phyloP scores from a whole-genome alignment of 2,329 filamentous ascomycete species.

The Coniella lustricola region DNA sequence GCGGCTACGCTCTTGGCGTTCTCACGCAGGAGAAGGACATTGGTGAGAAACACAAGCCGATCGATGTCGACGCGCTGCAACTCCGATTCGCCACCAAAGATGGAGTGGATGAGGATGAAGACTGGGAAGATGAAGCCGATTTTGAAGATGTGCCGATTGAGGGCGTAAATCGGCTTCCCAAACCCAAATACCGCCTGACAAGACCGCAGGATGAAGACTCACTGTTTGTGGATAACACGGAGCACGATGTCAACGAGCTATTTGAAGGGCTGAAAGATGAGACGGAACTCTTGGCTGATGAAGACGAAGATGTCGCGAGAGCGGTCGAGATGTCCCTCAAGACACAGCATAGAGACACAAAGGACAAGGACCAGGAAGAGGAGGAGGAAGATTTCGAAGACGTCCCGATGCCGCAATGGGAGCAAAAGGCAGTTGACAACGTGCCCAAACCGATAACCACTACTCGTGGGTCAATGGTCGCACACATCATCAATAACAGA shows the following conservation, averaged over 20 bases:
- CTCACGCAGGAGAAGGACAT: slow-evolving; percentile 78
- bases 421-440: slow-evolving; percentile 44
- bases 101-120: slow-evolving; percentile 48
- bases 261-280: slow-evolving; percentile 29
- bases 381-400: slow-evolving; percentile 43
- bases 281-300: slow-evolving; percentile 23
- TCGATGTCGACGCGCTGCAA: slow-evolving; percentile 72
- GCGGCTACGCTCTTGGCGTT: slow-evolving; percentile 92
- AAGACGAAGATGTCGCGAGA: slow-evolving; percentile 60
- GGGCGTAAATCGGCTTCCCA: slow-evolving; percentile 78
- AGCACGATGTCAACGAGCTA: slow-evolving; percentile 19
- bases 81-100: slow-evolving; percentile 50
- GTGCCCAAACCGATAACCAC: slow-evolving; percentile 44
- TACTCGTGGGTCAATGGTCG: slow-evolving; percentile 55
- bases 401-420: slow-evolving; percentile 46
- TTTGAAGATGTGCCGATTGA: slow-evolving; percentile 94
- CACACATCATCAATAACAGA: slow-evolving; percentile 67
- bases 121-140: slow-evolving; percentile 66
- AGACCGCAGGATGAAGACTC: slow-evolving; percentile 31
- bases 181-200: slow-evolving; percentile 25
- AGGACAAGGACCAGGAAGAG: slow-evolving; percentile 29
- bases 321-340: slow-evolving; percentile 83
- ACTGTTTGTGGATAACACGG: slow-evolving; percentile 44
- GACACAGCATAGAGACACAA: slow-evolving; percentile 43
- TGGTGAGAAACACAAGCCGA: slow-evolving; percentile 77